Evolutionary conservation across 2,329 filamentous ascomycete species (phyloP), one percentile per base, ranked within the genome.

Genomic region (Trichoderma sp.): DNA sequence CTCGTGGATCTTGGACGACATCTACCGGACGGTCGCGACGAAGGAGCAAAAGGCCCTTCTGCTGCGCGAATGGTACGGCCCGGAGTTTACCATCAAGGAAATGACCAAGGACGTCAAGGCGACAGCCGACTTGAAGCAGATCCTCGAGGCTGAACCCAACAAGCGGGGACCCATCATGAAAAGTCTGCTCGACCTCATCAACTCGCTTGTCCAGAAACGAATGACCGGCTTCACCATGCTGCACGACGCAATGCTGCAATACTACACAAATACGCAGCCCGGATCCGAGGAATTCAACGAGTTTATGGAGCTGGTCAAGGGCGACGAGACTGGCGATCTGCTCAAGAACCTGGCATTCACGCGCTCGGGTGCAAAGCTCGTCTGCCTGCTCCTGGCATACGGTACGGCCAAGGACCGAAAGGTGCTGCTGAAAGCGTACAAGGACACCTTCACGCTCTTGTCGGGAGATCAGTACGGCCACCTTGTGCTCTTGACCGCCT

Each of bases 171-270:
- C 92, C 0, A 93, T 97, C 69, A 91, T 98, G 88, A 90, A 90
- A 74, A 90, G 91, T 74, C 82, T 98, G 63, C 85, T 89, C 69
- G 90, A 92, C 70, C 86, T 97, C 79, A 95, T 96, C 81, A 97
- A 97, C 78, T 88, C 90, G 68, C 85, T 99, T 48, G 85, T 98
- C 55, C 93, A 99, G 79, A 99, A 99, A 85, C 95, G 95, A 79
- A 89, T 95, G 79, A 96, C 92, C 0, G 94, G 92, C 10, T 98
- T 99, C 79, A 98, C 94, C 2, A 96, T 99, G 85, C 86, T 99
- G 21, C 96, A 99, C 77, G 95, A 98, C 73, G 95, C 95, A 57
- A 97, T 99, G 93, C 82, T 97, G 66, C 94, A 99, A 76, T 99
- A 97, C 78, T 97, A 94, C 78, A 80, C 92, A 61, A 94, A 90